Conservation (phyloP, 495 filamentous ascomycete genomes). For the Podospora pseudoanserina region DNA sequence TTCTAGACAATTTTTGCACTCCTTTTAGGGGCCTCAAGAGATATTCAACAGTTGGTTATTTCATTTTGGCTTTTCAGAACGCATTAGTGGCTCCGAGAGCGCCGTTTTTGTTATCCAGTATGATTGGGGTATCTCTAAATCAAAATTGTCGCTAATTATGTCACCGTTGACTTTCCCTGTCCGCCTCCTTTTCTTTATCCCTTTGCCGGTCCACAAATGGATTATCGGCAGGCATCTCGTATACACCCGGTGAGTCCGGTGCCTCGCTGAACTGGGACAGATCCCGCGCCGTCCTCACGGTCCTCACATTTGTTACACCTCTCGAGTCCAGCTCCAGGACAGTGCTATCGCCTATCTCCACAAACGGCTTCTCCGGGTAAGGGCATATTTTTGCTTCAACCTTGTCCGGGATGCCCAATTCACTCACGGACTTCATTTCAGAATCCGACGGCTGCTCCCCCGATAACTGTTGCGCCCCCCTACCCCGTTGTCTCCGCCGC, state of each 20-base stretch:
- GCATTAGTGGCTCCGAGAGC: background rate
- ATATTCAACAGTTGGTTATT: too few species aligned
- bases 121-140: background rate
- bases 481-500: background rate
- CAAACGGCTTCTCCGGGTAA: background rate
- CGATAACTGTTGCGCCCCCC: too few species aligned
- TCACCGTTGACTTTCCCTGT: background rate
- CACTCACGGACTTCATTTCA: background rate
- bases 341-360: background rate
- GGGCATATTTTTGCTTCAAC: background rate
- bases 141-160: background rate
- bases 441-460: background rate
- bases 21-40: too few species aligned
- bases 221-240: constrained; percentile 9
- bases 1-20: too few species aligned
- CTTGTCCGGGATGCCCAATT: background rate
- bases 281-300: background rate
- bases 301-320: background rate
- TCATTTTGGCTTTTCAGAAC: too few species aligned
- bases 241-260: constrained; percentile 5
- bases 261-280: background rate
- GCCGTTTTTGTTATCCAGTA: background rate
- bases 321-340: constrained; percentile 7
- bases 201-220: background rate
- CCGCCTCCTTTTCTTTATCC: background rate